These are phyloP conservation scores for Rubia tinctorum DNA, from an alignment of 305 asterid genomes.

Conservation along the genomic window DNA sequence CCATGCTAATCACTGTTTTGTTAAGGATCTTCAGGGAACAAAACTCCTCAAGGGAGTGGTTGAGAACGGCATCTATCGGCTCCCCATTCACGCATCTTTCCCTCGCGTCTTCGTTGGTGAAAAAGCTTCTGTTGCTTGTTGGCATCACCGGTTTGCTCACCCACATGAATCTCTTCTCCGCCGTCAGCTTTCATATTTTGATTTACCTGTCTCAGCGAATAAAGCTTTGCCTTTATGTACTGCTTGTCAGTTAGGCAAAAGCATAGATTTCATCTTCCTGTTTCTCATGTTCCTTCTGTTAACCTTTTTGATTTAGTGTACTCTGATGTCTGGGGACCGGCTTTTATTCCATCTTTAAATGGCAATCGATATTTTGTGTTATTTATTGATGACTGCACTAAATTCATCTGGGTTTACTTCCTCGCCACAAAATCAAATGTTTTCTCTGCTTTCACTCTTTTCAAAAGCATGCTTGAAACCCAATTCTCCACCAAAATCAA, in stretches of 20 bases:
- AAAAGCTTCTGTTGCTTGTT: neutral
- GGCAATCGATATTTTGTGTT: neutral
- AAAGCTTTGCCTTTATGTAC: neutral
- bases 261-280: neutral
- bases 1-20: no score
- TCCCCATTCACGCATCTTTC: neutral
- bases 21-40: no score
- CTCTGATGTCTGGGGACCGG: neutral
- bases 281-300: neutral
- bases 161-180: neutral
- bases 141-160: neutral
- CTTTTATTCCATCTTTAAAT: neutral
- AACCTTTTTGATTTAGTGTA: neutral
- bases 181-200: neutral
- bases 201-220: neutral
- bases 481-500: neutral
- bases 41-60: no score
- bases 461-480: neutral
- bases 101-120: neutral
- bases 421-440: neutral
- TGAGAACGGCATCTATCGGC: neutral
- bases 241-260: neutral
- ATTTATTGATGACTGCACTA: neutral
- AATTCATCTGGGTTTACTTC: neutral
- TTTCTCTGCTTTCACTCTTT: neutral